Conservation (phyloP, 2,329 filamentous ascomycete genomes). For the Beauveria caledonica region DNA sequence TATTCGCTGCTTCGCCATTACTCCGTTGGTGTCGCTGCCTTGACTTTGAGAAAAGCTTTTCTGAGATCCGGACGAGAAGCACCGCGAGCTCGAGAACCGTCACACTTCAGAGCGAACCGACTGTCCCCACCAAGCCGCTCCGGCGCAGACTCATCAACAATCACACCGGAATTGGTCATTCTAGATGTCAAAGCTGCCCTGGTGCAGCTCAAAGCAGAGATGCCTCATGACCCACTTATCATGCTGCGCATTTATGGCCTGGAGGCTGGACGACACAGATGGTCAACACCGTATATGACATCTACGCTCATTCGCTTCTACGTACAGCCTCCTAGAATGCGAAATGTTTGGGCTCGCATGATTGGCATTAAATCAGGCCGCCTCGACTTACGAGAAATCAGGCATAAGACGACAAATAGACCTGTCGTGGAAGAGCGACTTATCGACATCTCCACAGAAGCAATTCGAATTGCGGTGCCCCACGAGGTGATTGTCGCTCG, state of each 20-base stretch:
- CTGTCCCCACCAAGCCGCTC: slow-evolving; percentile 29
- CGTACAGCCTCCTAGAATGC: slow-evolving; percentile 77
- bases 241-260: slow-evolving; percentile 84
- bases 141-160: slow-evolving; percentile 25
- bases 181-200: slow-evolving; percentile 75
- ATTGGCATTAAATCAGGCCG: slow-evolving; percentile 75
- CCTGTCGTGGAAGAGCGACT: slow-evolving; percentile 64
- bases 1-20: slow-evolving; percentile 96
- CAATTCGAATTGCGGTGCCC: slow-evolving; percentile 78
- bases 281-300: slow-evolving; percentile 73
- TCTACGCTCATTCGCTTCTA: slow-evolving; percentile 77
- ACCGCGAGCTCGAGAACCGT: slow-evolving; percentile 26
- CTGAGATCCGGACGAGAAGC: slow-evolving; percentile 40
- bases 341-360: slow-evolving; percentile 76
- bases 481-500: slow-evolving; percentile 85
- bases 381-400: slow-evolving; percentile 70
- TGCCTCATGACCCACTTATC: slow-evolving; percentile 83
- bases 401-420: slow-evolving; percentile 54
- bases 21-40: slow-evolving; percentile 71
- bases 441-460: slow-evolving; percentile 76
- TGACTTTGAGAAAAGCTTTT: slow-evolving; percentile 66
- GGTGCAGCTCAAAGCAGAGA: slow-evolving; percentile 77
- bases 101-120: slow-evolving; percentile 21
- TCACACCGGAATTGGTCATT: slow-evolving; percentile 59
- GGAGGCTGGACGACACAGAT: slow-evolving; percentile 77